A percentile compares a stretch with the other conserved stretches of the same genome.
Conservation (phyloP, 2,329 filamentous ascomycete species). For the Macrophomina tecta region DNA sequence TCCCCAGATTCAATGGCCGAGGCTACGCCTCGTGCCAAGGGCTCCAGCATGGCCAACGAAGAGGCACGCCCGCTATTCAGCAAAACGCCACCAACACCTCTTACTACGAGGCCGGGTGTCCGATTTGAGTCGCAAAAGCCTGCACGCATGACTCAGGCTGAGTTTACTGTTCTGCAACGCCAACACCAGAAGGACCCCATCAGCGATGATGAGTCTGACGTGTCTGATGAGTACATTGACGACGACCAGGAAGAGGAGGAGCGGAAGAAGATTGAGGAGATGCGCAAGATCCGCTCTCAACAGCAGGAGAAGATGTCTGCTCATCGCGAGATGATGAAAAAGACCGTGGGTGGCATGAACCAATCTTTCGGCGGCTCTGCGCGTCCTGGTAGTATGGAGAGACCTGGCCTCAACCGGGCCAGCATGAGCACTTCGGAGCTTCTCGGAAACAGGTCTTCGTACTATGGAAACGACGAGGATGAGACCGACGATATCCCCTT, state of each 20-base stretch:
- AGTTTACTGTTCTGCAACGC: constrained; percentile 21
- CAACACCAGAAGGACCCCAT: constrained; percentile 18
- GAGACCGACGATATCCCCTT: constrained; percentile 43
- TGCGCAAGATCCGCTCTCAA: constrained; percentile 22
- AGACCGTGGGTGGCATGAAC: constrained; percentile 25
- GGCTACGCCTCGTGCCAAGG: constrained; percentile 22
- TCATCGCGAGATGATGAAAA: constrained; percentile 27
- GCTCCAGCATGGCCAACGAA: constrained; percentile 9
- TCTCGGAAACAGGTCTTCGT: constrained; percentile 14
- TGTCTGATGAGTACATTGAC: constrained; percentile 26
- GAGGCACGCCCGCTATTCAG: constrained; percentile 24
- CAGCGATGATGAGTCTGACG: constrained; percentile 21
- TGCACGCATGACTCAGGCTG: constrained; percentile 26
- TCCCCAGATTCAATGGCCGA: constrained; percentile 23
- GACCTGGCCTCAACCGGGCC: constrained; percentile 15
- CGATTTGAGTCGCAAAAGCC: constrained; percentile 23
- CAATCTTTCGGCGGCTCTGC: constrained; percentile 3
- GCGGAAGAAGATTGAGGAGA: constrained; percentile 28
- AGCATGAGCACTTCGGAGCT: constrained; percentile 26
- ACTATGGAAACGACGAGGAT: constrained; percentile 14
- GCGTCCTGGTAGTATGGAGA: constrained; percentile 16
- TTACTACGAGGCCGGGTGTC: constrained; percentile 1
- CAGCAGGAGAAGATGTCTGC: constrained; percentile 27
- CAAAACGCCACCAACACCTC: constrained; percentile 6
- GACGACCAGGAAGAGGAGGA: constrained; percentile 28